Conservation (phyloP, 345 rosid species). For the Rhodamnia argentea region DNA sequence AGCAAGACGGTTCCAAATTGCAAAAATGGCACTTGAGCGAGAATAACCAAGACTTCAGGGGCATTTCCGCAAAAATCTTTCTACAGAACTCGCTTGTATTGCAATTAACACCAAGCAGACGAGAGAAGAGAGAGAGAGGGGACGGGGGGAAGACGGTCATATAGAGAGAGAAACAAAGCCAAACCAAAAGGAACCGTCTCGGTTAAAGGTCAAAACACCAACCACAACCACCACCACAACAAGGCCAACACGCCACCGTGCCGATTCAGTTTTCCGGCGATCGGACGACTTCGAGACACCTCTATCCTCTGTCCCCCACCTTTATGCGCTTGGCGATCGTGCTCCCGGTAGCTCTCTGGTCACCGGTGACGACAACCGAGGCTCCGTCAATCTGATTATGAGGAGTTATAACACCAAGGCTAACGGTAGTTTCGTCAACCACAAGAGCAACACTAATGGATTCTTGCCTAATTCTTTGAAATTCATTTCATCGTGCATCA, state of each 20-base stretch:
- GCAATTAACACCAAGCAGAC: slow-evolving; percentile 10
- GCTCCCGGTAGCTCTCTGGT: slow-evolving; percentile 47
- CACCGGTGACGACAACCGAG: slow-evolving; percentile 22
- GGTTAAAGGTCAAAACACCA: slow-evolving; percentile 10
- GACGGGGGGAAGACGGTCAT: slow-evolving; percentile 23
- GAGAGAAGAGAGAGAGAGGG: background rate
- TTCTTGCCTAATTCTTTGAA: slow-evolving; percentile 71
- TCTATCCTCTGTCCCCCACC: background rate
- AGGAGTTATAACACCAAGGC: slow-evolving; percentile 8
- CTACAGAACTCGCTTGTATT: slow-evolving; percentile 1
- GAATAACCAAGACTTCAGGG: background rate
- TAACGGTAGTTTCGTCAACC: slow-evolving; percentile 12
- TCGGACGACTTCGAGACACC: background rate
- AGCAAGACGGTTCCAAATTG: background rate
- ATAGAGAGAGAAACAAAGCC: slow-evolving; percentile 4
- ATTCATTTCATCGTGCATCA: slow-evolving; percentile 77
- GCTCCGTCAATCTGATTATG: background rate
- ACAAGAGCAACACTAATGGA: slow-evolving; percentile 19
- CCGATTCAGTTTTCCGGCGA: background rate
- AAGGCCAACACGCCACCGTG: background rate
- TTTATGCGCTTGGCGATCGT: slow-evolving; percentile 46
- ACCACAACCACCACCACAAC: slow-evolving; percentile 15
- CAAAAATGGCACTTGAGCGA: background rate
- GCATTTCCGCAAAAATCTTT: background rate
- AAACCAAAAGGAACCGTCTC: slow-evolving; percentile 8